A percentile compares a stretch with the other conserved stretches of the same genome.
phyloP scores from a whole-genome alignment of 176 grass and related monocot genomes.

The Alopecurus myosuroides region DNA sequence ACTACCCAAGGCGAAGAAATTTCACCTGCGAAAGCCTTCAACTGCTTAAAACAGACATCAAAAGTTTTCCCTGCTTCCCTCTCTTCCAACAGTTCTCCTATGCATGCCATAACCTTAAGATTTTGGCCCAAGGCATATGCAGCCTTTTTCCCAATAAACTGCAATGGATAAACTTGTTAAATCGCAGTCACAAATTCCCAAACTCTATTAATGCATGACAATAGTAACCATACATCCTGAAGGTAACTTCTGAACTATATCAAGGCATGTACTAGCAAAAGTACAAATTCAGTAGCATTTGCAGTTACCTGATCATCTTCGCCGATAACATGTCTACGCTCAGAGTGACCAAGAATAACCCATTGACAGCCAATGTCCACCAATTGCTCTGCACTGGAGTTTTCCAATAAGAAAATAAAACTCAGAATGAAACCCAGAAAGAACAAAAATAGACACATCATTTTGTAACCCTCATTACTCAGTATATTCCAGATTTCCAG shows the following conservation, averaged over 20 bases:
- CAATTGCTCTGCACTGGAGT: slow-evolving; percentile 79
- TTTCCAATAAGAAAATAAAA: slow-evolving; percentile 6
- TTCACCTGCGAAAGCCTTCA: slow-evolving; percentile 93
- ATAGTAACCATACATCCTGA: background rate
- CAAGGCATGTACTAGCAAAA: background rate
- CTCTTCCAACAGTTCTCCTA: slow-evolving; percentile 95
- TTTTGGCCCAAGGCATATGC: slow-evolving; percentile 97
- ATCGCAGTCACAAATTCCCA: background rate
- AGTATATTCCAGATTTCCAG: background rate
- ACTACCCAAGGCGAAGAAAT: background rate
- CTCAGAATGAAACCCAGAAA: background rate
- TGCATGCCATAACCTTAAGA: slow-evolving; percentile 95
- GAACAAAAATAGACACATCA: background rate
- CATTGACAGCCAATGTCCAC: slow-evolving; percentile 88
- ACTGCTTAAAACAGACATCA: slow-evolving; percentile 88
- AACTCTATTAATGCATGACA: background rate
- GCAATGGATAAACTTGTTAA: slow-evolving; percentile 27
- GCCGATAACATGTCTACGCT: slow-evolving; percentile 82
- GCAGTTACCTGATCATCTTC: slow-evolving; percentile 74
- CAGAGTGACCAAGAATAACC: slow-evolving; percentile 97
- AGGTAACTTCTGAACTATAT: background rate
- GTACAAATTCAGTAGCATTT: background rate
- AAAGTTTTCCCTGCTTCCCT: slow-evolving; percentile 98
- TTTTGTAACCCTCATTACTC: background rate
- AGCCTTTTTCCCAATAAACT: slow-evolving; percentile 97